Evolutionary conservation across 2,329 filamentous ascomycete genomes (phyloP), one percentile per base, ranked within the genome.

Genomic region (Colletotrichum limetticola): DNA sequence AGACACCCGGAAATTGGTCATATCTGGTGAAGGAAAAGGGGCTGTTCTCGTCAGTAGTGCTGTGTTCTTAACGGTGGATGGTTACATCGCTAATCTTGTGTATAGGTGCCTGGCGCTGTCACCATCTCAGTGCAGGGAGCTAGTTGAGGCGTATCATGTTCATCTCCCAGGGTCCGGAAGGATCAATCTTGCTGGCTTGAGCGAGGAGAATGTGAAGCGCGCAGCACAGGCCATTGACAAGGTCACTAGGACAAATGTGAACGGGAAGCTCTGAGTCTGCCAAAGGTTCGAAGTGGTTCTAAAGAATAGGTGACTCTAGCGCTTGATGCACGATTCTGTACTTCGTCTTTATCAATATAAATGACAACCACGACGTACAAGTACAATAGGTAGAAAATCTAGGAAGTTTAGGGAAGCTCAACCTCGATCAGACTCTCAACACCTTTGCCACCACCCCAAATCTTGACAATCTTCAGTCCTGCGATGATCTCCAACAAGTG

Each of bases 391-490:
- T 42, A 3, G 14, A 19, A 19, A 19, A 6, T 3, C 2, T 19
- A 3, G 37, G 16, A 42, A 8, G 16, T 42, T 42, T 42, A 42
- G 5, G 37, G 37, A 42, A 19, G 37, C 37, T 42, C 37, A 42
- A 42, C 37, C 5, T 42, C 37, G 16, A 42, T 42, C 37, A 42
- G 16, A 42, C 37, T 42, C 16, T 42, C 37, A 42, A 42, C 37
- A 42, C 37, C 37, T 19, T 42, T 42, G 14, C 37, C 37, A 42
- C 14, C 37, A 42, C 37, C 16, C 37, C 37, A 42, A 42, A 42
- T 42, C 5, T 79, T 78, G 22, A 76, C 74, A 26, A 85, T 80
- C 72, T 78, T 81, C 49, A 85, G 72, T 0, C 83, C 82, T 2
- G 79, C 80, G 9, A 58, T 59, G 5, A 76, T 70, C 32, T 79